Percentiles rank a stretch among this genome's conserved stretches.
phyloP scores from a whole-genome alignment of 345 rosid genomes.

The Eutrema heterophyllum region DNA sequence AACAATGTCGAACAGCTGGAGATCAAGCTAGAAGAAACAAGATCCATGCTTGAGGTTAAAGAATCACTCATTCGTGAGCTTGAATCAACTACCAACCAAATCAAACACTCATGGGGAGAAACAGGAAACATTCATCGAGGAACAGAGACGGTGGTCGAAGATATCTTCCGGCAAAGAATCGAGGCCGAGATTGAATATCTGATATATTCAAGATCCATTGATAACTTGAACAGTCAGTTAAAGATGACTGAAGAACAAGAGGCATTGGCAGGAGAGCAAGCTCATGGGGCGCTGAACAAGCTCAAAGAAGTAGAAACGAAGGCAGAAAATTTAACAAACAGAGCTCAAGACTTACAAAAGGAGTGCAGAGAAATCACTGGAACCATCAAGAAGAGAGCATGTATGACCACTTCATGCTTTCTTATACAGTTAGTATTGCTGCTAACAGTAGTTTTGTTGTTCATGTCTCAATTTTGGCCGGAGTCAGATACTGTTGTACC shows the following conservation, averaged over 20 bases:
- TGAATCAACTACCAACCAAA: conserved; percentile 37
- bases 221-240: conserved; percentile 38
- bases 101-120: conserved; percentile 9
- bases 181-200: conserved; percentile 83
- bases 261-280: conserved; percentile 40
- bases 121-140: conserved; percentile 22
- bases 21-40: conserved; percentile 46
- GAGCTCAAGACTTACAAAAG: conserved; percentile 46
- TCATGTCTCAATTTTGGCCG: conserved; percentile 41
- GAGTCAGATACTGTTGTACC: conserved; percentile 45
- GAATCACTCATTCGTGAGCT: conserved; percentile 52
- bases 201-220: conserved; percentile 40
- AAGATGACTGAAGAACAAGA: conserved; percentile 37
- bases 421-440: conserved; percentile 53
- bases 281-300: conserved; percentile 30
- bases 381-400: conserved; percentile 44
- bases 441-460: conserved; percentile 36
- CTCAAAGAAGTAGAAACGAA: conserved; percentile 44
- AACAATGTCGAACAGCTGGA: conserved; percentile 46
- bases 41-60: conserved; percentile 40
- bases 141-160: conserved; percentile 50
- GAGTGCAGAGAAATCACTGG: conserved; percentile 33
- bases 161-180: conserved; percentile 56
- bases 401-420: conserved; percentile 44
- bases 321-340: conserved; percentile 41